Conservation (phyloP, 2,329 filamentous ascomycete species). For the Colletotrichum falcatum region DNA sequence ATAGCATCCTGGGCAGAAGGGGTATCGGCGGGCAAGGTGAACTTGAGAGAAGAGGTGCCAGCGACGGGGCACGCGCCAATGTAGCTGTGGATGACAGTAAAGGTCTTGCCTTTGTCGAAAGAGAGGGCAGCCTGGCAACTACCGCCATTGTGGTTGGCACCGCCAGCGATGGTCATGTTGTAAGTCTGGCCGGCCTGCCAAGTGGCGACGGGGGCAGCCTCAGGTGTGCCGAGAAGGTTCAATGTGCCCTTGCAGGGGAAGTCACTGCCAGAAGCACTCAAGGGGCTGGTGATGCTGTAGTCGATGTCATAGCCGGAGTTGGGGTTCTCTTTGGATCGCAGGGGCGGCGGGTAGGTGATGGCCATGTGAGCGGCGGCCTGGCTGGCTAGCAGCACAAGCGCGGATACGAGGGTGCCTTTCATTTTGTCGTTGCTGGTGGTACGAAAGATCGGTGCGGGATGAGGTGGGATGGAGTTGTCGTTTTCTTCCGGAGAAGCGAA, state of each 20-base stretch:
- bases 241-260: slow-evolving; percentile 82
- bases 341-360: slow-evolving; percentile 64
- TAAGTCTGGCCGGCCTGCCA: slow-evolving; percentile 73
- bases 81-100: slow-evolving; percentile 74
- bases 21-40: slow-evolving; percentile 74
- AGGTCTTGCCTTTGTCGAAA: slow-evolving; percentile 77
- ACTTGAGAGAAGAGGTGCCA: slow-evolving; percentile 67
- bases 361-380: slow-evolving; percentile 67
- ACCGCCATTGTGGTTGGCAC: slow-evolving; percentile 74
- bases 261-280: slow-evolving; percentile 69
- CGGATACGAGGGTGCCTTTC: slow-evolving; percentile 42
- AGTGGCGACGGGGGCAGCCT: slow-evolving; percentile 66
- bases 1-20: slow-evolving; percentile 69
- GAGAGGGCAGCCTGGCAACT: slow-evolving; percentile 82
- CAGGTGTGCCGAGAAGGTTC: slow-evolving; percentile 59
- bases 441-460: slow-evolving; percentile 15
- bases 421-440: slow-evolving; percentile 42
- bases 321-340: slow-evolving; percentile 66
- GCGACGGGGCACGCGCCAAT: slow-evolving; percentile 65
- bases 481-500: slow-evolving; percentile 19
- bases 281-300: slow-evolving; percentile 78
- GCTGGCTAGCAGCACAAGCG: slow-evolving; percentile 52
- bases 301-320: slow-evolving; percentile 64
- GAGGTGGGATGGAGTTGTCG: slow-evolving; percentile 1
- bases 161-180: slow-evolving; percentile 73